These are phyloP conservation scores for Laguncularia racemosa DNA, from an alignment of 345 rosid species.

Conservation along the genomic window DNA sequence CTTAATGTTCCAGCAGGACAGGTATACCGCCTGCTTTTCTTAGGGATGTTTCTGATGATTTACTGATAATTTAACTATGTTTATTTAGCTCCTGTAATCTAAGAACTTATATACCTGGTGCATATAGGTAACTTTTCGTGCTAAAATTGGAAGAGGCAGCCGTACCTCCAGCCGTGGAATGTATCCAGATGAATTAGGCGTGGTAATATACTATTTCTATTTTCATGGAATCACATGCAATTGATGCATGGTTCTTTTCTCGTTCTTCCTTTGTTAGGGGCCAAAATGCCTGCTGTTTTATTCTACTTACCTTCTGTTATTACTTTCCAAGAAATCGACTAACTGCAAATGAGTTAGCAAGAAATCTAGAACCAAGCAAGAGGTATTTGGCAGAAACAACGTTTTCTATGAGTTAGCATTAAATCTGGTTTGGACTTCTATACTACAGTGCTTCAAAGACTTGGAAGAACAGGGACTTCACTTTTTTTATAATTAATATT, in stretches of 20 bases:
- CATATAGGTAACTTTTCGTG: constrained; percentile 89
- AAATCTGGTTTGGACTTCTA: no score
- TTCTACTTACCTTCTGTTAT: no score
- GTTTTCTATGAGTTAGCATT: no score
- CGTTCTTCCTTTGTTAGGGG: constrained; percentile 10
- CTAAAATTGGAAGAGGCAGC: constrained; percentile 74
- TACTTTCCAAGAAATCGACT: no score
- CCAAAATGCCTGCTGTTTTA: no score
- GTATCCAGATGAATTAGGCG: constrained; percentile 86
- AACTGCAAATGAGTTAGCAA: no score
- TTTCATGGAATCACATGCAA: background rate
- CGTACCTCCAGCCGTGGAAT: constrained; percentile 51
- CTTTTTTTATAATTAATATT: no score
- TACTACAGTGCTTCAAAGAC: no score
- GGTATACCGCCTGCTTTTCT: constrained; percentile 33
- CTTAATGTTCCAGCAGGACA: constrained; percentile 96
- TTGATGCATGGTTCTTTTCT: background rate
- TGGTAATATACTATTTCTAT: constrained; percentile 43
- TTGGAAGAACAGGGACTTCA: no score
- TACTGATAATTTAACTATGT: background rate
- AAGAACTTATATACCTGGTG: background rate
- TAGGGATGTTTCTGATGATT: background rate
- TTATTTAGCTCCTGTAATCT: constrained; percentile 2
- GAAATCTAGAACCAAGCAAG: no score
- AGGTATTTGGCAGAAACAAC: no score